These are phyloP conservation scores for Didymosphaeria variabile DNA, from an alignment of 2,329 filamentous ascomycete species.

Conservation along the genomic window DNA sequence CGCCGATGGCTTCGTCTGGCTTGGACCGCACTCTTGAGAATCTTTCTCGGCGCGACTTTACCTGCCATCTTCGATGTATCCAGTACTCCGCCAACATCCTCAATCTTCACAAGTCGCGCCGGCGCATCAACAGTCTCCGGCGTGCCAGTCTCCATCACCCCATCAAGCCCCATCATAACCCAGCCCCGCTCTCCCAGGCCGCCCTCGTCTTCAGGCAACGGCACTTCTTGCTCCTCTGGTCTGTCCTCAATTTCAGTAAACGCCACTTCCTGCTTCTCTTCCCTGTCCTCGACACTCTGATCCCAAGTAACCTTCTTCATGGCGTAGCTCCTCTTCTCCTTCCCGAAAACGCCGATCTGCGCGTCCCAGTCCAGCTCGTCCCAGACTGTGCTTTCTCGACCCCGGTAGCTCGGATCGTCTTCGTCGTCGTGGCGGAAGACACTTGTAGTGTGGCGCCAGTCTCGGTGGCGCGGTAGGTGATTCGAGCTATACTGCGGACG, in stretches of 20 bases:
- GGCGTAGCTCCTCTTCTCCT: background rate
- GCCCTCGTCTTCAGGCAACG: background rate
- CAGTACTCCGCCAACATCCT: background rate
- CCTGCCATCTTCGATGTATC: background rate
- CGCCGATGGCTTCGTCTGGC: background rate
- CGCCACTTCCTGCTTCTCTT: background rate
- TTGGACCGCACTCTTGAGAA: background rate
- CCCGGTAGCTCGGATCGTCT: constrained; percentile 14
- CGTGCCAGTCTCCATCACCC: background rate
- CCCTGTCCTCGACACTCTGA: too few relatives aligned
- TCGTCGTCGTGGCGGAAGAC: constrained; percentile 26
- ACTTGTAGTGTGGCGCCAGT: constrained; percentile 28
- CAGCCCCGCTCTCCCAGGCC: background rate
- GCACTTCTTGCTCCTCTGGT: background rate
- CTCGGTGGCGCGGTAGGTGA: constrained; percentile 24
- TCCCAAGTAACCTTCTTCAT: background rate
- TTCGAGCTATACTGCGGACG: constrained; percentile 28
- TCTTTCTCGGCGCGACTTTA: background rate
- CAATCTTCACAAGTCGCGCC: background rate
- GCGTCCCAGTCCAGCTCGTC: constrained; percentile 25
- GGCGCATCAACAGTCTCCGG: background rate
- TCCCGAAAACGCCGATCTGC: background rate
- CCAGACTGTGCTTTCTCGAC: constrained; percentile 20
- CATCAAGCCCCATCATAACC: background rate
- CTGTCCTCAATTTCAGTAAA: too few relatives aligned